These are phyloP conservation scores for Collybia mongolica DNA, from an alignment of 768 basidiomycete genomes.

Conservation along the genomic window DNA sequence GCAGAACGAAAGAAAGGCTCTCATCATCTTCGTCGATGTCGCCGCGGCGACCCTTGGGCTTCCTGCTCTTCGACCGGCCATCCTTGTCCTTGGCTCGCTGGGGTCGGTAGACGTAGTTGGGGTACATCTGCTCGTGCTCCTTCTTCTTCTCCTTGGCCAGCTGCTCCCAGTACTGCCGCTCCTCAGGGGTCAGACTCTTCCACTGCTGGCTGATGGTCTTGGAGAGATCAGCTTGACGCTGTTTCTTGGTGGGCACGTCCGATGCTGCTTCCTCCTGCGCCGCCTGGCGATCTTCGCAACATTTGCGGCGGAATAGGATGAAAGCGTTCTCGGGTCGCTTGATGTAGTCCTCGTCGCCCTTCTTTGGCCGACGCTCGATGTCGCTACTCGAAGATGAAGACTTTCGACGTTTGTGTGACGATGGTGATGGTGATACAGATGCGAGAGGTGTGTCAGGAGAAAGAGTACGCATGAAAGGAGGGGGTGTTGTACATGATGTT, in stretches of 20 bases:
- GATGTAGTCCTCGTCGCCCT: constrained; percentile 82
- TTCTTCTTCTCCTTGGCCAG: constrained; percentile 78
- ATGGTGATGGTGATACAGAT: constrained; percentile 35
- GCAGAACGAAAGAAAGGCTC: constrained; percentile 39
- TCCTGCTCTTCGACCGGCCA: constrained; percentile 43
- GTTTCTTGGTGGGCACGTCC: constrained; percentile 59
- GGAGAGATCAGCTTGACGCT: constrained; percentile 67
- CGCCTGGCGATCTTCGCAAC: constrained; percentile 69
- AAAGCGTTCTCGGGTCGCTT: constrained; percentile 85
- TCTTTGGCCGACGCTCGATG: constrained; percentile 57
- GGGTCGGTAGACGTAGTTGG: constrained; percentile 78
- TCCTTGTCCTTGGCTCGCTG: constrained; percentile 62
- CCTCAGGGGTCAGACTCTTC: constrained; percentile 65
- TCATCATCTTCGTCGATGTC: constrained; percentile 37
- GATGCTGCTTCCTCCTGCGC: constrained; percentile 45
- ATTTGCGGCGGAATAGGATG: constrained; percentile 80
- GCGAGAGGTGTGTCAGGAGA: constrained; percentile 43
- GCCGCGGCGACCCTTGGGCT: constrained; percentile 32
- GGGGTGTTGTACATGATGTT: constrained; percentile 37
- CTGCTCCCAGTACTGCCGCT: constrained; percentile 73
- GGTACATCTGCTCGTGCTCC: constrained; percentile 74
- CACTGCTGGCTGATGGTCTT: constrained; percentile 83
- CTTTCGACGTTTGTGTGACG: constrained; percentile 52
- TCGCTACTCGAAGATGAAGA: constrained; percentile 44
- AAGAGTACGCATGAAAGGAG: constrained; percentile 33